Base-by-base conservation (phyloP, 2,329 filamentous ascomycete species). In the Cordyceps cateniannulata region DNA sequence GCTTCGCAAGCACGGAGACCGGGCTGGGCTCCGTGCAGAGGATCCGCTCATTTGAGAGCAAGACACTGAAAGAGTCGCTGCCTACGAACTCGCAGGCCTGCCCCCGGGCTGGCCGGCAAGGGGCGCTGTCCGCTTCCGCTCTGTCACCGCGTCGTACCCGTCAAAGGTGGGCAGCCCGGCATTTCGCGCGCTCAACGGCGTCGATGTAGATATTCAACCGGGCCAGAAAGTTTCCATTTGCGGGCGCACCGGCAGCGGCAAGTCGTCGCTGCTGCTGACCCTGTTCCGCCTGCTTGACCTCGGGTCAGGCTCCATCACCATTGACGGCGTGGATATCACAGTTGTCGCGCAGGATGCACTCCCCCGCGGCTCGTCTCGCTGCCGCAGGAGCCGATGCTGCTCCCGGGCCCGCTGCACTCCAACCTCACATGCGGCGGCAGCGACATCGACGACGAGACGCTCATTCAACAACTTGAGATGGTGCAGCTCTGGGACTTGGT, bases 381-480 rank as follows among this genome's bases (percentile, higher is more conserved):
- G 0, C 76, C 82, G 0, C 82, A 85, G 69, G 81, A 84, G 50
- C 73, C 79, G 0, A 77, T 82, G 63, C 75, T 81, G n/a, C 68
- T 84, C 3, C 74, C 74, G 1, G 80, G 78, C 2, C 78, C 70
- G 0, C 69, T 85, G 3, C 75, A 79, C 0, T 68, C 72, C 1
- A 85, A 85, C 51, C 68, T 81, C 18, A 20, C n/a, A 16, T 54
- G 48, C 47, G 29, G 18, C 20, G 38, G 40, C 35, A 16, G 25
- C 62, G 79, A 80, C 0, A 65, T 67, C 2, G 63, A 66, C 1
- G 62, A 81, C 52, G 72, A 74, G 8, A 69, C 70, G 3, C 76
- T 82, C 52, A 72, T 76, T 42, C 62, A 70, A 3, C 78, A 76
- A 0, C 68, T 85, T 5, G 67, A 75, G 5, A 74, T 75, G 27